These are phyloP conservation scores for Beauveria asiatica DNA, from an alignment of 2,329 filamentous ascomycete genomes.

Conservation along the genomic window DNA sequence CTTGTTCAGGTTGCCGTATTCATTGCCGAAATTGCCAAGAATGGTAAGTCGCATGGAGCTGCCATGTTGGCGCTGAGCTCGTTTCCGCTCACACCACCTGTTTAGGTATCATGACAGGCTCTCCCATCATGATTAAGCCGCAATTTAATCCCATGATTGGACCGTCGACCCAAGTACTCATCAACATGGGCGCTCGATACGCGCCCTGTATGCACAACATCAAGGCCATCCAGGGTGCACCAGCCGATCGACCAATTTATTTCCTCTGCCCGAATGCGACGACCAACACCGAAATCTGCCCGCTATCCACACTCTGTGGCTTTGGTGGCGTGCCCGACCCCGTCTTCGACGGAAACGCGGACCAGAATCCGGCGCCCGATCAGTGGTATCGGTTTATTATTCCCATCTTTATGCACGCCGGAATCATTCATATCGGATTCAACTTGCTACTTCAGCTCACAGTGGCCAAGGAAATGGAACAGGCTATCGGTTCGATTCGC, in stretches of 20 bases:
- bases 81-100: constrained; percentile 11
- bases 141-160: constrained; percentile 96
- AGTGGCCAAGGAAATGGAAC: constrained; percentile 86
- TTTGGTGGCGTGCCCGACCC: constrained; percentile 68
- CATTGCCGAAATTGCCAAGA: constrained; percentile 77
- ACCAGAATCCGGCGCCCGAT: constrained; percentile 58
- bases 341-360: constrained; percentile 40
- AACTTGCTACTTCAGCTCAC: constrained; percentile 89
- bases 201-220: constrained; percentile 91
- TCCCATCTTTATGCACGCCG: constrained; percentile 92
- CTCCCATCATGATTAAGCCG: constrained; percentile 70
- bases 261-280: constrained; percentile 83
- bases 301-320: constrained; percentile 73
- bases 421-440: constrained; percentile 89
- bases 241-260: constrained; percentile 28
- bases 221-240: constrained; percentile 49
- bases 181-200: constrained; percentile 94
- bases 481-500: constrained; percentile 76
- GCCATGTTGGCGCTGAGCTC: neutral
- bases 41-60: constrained; percentile 47
- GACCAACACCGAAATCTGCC: constrained; percentile 52
- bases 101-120: constrained; percentile 65
- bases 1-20: constrained; percentile 75
- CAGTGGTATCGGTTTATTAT: constrained; percentile 97
- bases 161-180: constrained; percentile 79